Evolutionary conservation across 1,284 basidiomycete species (phyloP).

Genomic region (Ustilago sp.): DNA sequence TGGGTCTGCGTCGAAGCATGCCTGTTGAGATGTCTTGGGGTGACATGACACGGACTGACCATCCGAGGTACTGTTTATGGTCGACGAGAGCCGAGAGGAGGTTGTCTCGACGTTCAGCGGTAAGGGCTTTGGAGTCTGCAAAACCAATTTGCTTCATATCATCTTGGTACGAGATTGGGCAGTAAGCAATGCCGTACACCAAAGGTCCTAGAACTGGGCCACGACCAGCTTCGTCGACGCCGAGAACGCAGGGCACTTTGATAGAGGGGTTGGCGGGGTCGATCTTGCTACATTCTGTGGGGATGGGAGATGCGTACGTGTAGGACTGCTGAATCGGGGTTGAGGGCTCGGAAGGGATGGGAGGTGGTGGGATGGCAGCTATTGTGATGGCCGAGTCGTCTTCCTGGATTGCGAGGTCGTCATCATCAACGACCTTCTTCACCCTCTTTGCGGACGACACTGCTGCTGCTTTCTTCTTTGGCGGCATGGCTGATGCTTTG

Average conservation of each 20-base stretch:
- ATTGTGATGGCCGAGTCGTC: slow-evolving; percentile 7
- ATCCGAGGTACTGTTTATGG: slow-evolving; percentile 71
- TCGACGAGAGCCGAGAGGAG: slow-evolving; percentile 66
- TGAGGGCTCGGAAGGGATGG: slow-evolving; percentile 45
- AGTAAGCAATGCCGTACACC: slow-evolving; percentile 95
- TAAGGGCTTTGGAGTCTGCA: slow-evolving; percentile 93
- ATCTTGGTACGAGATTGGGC: slow-evolving; percentile 81
- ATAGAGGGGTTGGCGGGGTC: slow-evolving; percentile 25
- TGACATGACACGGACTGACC: slow-evolving; percentile 84
- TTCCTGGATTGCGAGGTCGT: slow-evolving; percentile 9
- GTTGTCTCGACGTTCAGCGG: slow-evolving; percentile 72
- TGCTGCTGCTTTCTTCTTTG: slow-evolving; percentile 20
- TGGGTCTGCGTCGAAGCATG: slow-evolving; percentile 86
- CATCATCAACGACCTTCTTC: slow-evolving; percentile 8
- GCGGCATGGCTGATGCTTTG: slow-evolving; percentile 17
- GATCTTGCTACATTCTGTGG: slow-evolving; percentile 31
- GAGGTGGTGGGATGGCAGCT: slow-evolving; percentile 23
- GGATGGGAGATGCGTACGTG: slow-evolving; percentile 42
- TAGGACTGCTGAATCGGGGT: slow-evolving; percentile 40
- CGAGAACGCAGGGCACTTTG: slow-evolving; percentile 72
- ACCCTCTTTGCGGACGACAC: slow-evolving; percentile 12
- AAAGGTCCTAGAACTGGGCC: slow-evolving; percentile 92
- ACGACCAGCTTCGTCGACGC: slow-evolving; percentile 95
- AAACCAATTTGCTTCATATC: slow-evolving; percentile 84
- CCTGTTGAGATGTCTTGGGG: slow-evolving; percentile 90